Base-by-base conservation (phyloP, 2,329 filamentous ascomycete species). In the Lasiodiplodia theobromae region DNA sequence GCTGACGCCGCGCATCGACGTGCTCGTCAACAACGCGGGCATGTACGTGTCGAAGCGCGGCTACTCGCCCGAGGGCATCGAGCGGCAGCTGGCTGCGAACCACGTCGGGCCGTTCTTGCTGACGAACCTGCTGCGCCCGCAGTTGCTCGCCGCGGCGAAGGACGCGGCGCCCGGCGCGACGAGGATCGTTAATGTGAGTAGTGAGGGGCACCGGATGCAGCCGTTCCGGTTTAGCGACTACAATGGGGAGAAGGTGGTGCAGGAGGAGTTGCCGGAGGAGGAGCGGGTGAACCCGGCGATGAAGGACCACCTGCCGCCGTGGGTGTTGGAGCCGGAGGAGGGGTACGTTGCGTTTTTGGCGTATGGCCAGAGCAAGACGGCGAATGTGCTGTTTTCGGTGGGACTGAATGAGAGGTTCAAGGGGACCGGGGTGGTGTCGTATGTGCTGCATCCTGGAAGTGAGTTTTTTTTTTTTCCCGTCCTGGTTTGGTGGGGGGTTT, bases 21-120 rank as follows among this genome's bases (percentile, higher is more conserved):
- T 84, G 18, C 71, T 84, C 1, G 75, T 83, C 38, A 77, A 80
- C 70, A 83, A 82, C 40, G 77, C 81, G 4, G 74, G 71, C 23
- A 72, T 76, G 25, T 73, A 73, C 72, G 78, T 79, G 21, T 73
- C 78, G 37, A 76, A 68, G 4, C 72, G 52, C 23, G 47, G 65
- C 16, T 63, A 72, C 2, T 82, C 80, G 1, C 70, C 74, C 38
- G 81, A 84, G 47, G 82, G 81, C 40, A 81, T 82, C 71, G 83
- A 85, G 71, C 73, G 77, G 14, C 81, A 84, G 56, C 81, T 84
- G 68, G 82, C 79, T 21, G 82, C 78, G 1, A 85, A 85, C 69
- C 80, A 84, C 71, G 67, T 85, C 64, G 82, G 80, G 4, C 82
- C 81, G 67, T 81, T 80, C 12, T 69, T 85, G 0, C 71, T 86